These are phyloP conservation scores for Cladosporium sp. DNA, from an alignment of 2,329 filamentous ascomycete genomes.

Conservation along the genomic window DNA sequence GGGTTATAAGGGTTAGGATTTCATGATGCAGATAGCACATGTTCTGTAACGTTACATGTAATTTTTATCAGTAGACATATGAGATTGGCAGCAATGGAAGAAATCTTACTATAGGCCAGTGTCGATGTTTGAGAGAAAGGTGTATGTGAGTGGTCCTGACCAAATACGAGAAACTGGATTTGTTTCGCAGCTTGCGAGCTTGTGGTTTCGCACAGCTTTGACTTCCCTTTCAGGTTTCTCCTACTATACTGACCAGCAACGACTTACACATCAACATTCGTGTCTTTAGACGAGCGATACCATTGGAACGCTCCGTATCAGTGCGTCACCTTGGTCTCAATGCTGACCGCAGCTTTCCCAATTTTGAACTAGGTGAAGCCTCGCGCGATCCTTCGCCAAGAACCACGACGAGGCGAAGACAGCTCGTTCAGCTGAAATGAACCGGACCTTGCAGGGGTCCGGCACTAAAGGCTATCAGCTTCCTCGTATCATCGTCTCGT, in stretches of 20 bases:
- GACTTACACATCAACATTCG: not conserved
- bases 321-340: not conserved
- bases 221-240: not conserved
- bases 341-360: not conserved
- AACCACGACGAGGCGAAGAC: not conserved
- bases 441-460: not conserved
- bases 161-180: not conserved
- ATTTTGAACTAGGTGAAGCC: not conserved
- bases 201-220: not conserved
- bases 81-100: not conserved
- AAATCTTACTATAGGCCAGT: too few relatives aligned
- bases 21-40: not conserved
- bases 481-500: not conserved
- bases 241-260: not conserved
- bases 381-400: constrained; percentile 1
- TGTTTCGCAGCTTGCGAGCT: not conserved
- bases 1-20: not conserved
- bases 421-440: not conserved
- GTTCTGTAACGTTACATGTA: too few relatives aligned
- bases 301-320: not conserved
- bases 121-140: not conserved
- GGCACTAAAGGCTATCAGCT: not conserved
- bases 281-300: not conserved
- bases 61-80: too few relatives aligned
- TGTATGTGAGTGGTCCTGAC: not conserved